Conservation (phyloP, 345 rosid genomes). For the Lepidium didymum region DNA sequence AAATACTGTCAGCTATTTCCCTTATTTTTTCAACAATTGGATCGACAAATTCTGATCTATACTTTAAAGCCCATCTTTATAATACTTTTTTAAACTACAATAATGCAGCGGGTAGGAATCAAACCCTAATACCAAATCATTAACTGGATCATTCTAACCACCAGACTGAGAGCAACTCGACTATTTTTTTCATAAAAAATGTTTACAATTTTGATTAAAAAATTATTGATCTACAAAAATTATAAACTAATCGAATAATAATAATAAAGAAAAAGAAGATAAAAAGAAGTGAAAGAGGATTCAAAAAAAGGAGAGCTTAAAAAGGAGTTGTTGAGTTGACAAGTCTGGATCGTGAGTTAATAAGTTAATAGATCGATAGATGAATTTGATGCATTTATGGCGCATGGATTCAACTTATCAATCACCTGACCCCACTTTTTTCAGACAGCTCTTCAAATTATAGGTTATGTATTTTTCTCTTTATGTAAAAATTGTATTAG, state of each 20-base stretch:
- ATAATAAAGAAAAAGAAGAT: neutral
- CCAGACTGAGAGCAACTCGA: no score
- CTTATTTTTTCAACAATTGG: neutral
- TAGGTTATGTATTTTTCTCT: neutral
- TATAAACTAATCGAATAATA: neutral
- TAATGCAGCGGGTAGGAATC: no score
- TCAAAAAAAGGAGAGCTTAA: neutral
- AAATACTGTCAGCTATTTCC: neutral
- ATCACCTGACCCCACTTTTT: constrained; percentile 7
- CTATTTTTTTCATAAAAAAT: neutral
- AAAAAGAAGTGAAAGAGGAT: neutral
- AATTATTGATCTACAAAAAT: neutral
- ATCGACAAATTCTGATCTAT: no score
- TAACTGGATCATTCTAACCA: no score
- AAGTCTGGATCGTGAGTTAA: constrained; percentile 21
- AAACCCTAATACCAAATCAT: no score
- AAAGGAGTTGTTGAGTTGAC: constrained; percentile 10
- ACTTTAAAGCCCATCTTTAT: no score
- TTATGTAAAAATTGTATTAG: neutral
- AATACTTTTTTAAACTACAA: neutral
- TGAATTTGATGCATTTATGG: constrained; percentile 10
- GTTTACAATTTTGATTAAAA: neutral
- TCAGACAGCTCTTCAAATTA: neutral
- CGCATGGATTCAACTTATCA: constrained; percentile 3
- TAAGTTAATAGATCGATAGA: neutral